Percentiles rank a stretch among this genome's conserved stretches.
These are phyloP conservation scores for Aureobasidium sp. DNA, from an alignment of 2,329 filamentous ascomycete genomes.

Conservation along the genomic window DNA sequence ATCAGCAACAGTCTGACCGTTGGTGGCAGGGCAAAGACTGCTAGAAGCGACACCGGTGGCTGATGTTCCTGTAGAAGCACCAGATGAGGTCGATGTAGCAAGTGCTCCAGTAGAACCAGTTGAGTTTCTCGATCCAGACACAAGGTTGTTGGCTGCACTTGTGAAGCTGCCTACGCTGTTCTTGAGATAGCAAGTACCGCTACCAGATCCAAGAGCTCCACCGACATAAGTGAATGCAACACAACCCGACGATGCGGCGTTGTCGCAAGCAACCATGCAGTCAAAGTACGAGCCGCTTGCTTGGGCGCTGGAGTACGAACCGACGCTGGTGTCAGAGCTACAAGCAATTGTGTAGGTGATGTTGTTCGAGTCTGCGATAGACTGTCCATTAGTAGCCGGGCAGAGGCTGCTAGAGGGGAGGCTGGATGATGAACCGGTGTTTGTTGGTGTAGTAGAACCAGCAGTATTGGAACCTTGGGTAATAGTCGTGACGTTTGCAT, in stretches of 20 bases:
- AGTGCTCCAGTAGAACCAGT: background rate
- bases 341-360: slow-evolving; percentile 8
- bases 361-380: slow-evolving; percentile 8
- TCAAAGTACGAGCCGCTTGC: slow-evolving; percentile 12
- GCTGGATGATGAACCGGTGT: slow-evolving; percentile 3
- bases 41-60: slow-evolving; percentile 14
- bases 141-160: slow-evolving; percentile 4
- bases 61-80: too few species aligned
- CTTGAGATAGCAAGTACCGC: slow-evolving; percentile 12
- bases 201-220: background rate
- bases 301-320: slow-evolving; percentile 5
- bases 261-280: slow-evolving; percentile 13
- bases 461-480: slow-evolving; percentile 10
- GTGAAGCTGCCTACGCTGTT: background rate
- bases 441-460: background rate
- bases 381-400: slow-evolving; percentile 12
- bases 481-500: slow-evolving; percentile 12
- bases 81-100: too few species aligned
- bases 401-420: slow-evolving; percentile 16
- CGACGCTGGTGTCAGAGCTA: background rate
- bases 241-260: slow-evolving; percentile 3
- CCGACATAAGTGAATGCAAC: slow-evolving; percentile 14
- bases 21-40: slow-evolving; percentile 14
- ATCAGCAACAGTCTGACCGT: slow-evolving; percentile 9
- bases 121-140: slow-evolving; percentile 1